Evolutionary conservation across 257 asterid genomes (phyloP), one percentile per base, ranked within the genome.

Genomic region (Craterostigma plantagineum): DNA sequence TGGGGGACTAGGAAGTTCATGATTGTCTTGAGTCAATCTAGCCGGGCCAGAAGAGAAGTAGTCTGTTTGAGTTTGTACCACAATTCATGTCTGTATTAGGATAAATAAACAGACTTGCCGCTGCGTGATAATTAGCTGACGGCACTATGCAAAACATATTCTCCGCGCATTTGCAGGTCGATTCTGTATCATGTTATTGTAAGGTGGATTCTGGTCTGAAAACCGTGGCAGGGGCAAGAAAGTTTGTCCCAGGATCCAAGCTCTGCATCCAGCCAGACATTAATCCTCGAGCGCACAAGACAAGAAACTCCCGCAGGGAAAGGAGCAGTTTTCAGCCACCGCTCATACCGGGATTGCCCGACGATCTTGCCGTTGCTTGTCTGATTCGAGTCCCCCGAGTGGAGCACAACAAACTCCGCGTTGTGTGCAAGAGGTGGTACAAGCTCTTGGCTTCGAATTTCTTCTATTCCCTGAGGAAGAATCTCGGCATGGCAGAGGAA

Each of bases 131-230:
- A 12, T 36, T 36, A 9, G 14, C 40, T 36, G 14, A 38, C 12
- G 18, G 9, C n/a, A 40, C n/a, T 50, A 36, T n/a, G 16, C 10
- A 8, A 48, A 23, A 33, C 40, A 56, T 41, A 41, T 44, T n/a
- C n/a, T n/a, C 9, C 9, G 30, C 14, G 18, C 16, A 42, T 53
- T 65, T 56, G n/a, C 82, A 73, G 82, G 82, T 73, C 4, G 82
- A 73, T 57, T 73, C 82, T 0, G 75, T 73, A 30, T 69, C 82
- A 50, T 73, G 82, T 50, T 73, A 73, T 46, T 73, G 82, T 72
- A 73, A 73, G 54, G 82, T 66, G 8, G 82, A 73, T 50, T 63
- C 82, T 4, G 78, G 82, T 11, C 43, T 73, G 38, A 69, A 69
- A 56, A 73, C 77, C 16, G 82, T 73, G 14, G 82, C 59, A 0